A percentile compares a stretch with the other conserved stretches of the same genome.
phyloP scores from a whole-genome alignment of 2,329 filamentous ascomycete species.

The Periconia sp. region DNA sequence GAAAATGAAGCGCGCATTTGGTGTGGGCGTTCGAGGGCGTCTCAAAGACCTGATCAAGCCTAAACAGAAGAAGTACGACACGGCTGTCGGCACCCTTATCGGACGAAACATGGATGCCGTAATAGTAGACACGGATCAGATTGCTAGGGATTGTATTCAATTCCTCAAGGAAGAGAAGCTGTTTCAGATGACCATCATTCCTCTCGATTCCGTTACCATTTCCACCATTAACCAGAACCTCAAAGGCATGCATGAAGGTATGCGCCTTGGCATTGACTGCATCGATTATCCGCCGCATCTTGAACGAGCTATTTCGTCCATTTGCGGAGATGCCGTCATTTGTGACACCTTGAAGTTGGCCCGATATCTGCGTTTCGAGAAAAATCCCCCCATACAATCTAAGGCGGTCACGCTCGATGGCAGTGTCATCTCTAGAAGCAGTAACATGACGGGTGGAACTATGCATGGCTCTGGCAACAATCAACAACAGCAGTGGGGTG shows the following conservation, averaged over 20 bases:
- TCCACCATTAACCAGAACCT: constrained; percentile 86
- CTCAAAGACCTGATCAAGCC: constrained; percentile 91
- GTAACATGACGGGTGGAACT: constrained; percentile 93
- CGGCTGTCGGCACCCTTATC: constrained; percentile 88
- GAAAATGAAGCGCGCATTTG: constrained; percentile 85
- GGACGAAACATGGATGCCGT: constrained; percentile 93
- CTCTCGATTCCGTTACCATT: constrained; percentile 95
- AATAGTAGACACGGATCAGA: constrained; percentile 93
- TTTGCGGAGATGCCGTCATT: constrained; percentile 91
- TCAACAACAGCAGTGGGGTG: constrained; percentile 81
- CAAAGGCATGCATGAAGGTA: constrained; percentile 82
- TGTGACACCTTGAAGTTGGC: constrained; percentile 86
- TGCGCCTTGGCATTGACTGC: constrained; percentile 88
- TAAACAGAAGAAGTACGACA: constrained; percentile 95
- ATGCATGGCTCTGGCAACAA: constrained; percentile 68
- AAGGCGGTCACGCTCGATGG: constrained; percentile 95
- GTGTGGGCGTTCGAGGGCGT: constrained; percentile 76
- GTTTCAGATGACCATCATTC: constrained; percentile 89
- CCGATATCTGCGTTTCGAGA: constrained; percentile 85
- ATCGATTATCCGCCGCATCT: constrained; percentile 89
- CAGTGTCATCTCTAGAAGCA: constrained; percentile 95
- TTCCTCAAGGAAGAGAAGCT: constrained; percentile 90
- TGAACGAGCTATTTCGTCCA: constrained; percentile 91
- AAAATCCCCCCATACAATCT: constrained; percentile 70
- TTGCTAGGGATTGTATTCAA: constrained; percentile 88